A percentile compares a stretch with the other conserved stretches of the same genome.
Evolutionary conservation across 2,329 filamentous ascomycete species (phyloP).

Genomic region (Scolecobasidium constrictum): DNA sequence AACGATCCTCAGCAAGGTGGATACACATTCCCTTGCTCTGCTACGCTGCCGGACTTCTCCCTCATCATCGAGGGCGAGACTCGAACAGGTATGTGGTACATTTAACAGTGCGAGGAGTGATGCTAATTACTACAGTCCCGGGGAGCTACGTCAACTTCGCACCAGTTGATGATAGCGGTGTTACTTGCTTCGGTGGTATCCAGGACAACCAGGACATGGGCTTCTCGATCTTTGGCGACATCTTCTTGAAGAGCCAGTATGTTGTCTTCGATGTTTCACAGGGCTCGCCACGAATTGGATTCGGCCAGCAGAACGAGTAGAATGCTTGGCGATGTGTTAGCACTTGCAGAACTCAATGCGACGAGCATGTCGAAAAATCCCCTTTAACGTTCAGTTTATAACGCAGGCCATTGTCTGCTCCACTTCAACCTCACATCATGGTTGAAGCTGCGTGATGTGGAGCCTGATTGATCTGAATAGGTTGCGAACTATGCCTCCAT

Average conservation of each 20-base stretch:
- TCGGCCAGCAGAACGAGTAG: constrained; percentile 26
- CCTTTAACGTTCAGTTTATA: no score
- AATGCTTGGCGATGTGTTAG: no score
- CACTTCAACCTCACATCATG: no score
- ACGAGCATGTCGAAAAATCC: no score
- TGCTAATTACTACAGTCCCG: constrained; percentile 24
- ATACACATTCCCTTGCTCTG: constrained; percentile 42
- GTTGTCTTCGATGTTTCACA: constrained; percentile 53
- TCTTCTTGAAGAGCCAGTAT: constrained; percentile 69
- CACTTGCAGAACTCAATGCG: no score
- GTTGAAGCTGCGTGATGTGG: no score
- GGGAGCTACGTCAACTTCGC: constrained; percentile 20
- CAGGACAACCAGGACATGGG: constrained; percentile 50
- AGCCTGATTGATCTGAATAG: no score
- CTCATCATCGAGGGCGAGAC: constrained; percentile 39
- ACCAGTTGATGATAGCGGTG: neutral
- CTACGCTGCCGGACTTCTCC: constrained; percentile 42
- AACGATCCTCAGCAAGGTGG: constrained; percentile 40
- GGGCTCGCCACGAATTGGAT: constrained; percentile 30
- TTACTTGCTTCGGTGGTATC: constrained; percentile 63
- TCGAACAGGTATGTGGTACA: constrained; percentile 16
- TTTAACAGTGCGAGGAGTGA: neutral
- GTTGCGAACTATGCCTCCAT: no score
- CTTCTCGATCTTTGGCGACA: constrained; percentile 63
- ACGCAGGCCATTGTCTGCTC: no score